Conservation (phyloP, 371 early-diverging fungal species). For the Zopfochytrium polystomum region DNA sequence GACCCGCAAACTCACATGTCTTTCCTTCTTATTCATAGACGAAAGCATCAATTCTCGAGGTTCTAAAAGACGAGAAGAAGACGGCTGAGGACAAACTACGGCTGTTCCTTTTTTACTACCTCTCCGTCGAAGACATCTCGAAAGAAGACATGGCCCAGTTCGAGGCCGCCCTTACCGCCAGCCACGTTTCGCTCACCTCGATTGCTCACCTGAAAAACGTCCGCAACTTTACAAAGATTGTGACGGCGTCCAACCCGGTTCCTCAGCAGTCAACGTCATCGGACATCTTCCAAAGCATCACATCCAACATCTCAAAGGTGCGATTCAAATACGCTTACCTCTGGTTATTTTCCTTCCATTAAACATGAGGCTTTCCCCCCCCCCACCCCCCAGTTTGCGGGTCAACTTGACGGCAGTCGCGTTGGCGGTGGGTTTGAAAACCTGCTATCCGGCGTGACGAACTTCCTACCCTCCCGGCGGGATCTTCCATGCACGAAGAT, state of each 20-base stretch:
- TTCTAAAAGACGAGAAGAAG: slow-evolving; percentile 75
- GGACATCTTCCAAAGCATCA: background rate
- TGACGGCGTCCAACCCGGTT: slow-evolving; percentile 15
- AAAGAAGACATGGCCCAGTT: slow-evolving; percentile 78
- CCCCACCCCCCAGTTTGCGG: slow-evolving; percentile 56
- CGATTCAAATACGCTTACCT: slow-evolving; percentile 44
- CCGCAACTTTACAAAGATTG: slow-evolving; percentile 21
- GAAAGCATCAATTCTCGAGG: slow-evolving; percentile 76
- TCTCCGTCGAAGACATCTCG: slow-evolving; percentile 67
- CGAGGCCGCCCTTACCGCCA: slow-evolving; percentile 71
- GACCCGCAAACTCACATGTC: background rate
- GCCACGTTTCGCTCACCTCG: slow-evolving; percentile 71
- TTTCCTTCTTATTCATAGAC: slow-evolving; percentile 40
- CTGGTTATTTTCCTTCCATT: slow-evolving; percentile 65
- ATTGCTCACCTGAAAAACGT: slow-evolving; percentile 72
- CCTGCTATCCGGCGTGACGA: slow-evolving; percentile 90
- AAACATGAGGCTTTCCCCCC: background rate
- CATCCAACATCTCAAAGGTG: slow-evolving; percentile 5
- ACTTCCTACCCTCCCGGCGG: slow-evolving; percentile 83
- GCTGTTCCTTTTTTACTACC: slow-evolving; percentile 80
- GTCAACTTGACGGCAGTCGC: slow-evolving; percentile 75
- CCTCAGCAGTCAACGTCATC: background rate
- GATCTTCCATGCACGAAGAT: slow-evolving; percentile 83
- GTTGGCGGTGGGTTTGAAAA: slow-evolving; percentile 76
- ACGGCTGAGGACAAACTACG: slow-evolving; percentile 86